Evolutionary conservation across 2,329 filamentous ascomycete genomes (phyloP).

Genomic region (Verticillium tricorpus): DNA sequence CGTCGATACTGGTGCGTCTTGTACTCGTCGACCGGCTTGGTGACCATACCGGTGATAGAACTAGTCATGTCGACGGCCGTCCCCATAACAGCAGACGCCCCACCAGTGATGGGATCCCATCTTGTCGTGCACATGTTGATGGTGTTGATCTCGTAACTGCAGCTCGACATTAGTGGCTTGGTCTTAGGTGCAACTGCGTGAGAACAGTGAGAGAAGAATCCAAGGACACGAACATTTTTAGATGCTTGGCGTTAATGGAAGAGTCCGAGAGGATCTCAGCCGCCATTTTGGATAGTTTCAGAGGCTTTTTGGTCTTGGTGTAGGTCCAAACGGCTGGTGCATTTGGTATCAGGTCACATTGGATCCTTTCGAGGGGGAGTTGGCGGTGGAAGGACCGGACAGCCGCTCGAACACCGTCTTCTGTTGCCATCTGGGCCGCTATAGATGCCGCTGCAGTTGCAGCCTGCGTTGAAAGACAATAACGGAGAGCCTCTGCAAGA

Average conservation of each 20-base stretch:
- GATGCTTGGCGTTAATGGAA: slow-evolving; percentile 61
- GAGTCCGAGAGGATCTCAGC: slow-evolving; percentile 63
- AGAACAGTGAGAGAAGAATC: not conserved
- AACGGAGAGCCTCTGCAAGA: slow-evolving; percentile 58
- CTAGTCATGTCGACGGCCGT: slow-evolving; percentile 52
- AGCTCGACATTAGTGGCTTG: not conserved
- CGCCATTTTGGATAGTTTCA: slow-evolving; percentile 61
- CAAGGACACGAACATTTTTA: slow-evolving; percentile 59
- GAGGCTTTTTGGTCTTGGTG: slow-evolving; percentile 58
- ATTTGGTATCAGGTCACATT: slow-evolving; percentile 65
- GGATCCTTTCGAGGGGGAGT: slow-evolving; percentile 59
- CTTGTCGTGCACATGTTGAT: slow-evolving; percentile 21
- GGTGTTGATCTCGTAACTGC: slow-evolving; percentile 12
- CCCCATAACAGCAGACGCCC: slow-evolving; percentile 12
- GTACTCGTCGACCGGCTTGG: not conserved
- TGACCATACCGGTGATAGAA: slow-evolving; percentile 32
- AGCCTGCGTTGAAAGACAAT: slow-evolving; percentile 56
- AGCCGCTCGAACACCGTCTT: slow-evolving; percentile 59
- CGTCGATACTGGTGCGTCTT: not conserved
- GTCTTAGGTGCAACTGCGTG: too few species aligned
- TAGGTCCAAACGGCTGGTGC: slow-evolving; percentile 72
- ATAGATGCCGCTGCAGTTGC: slow-evolving; percentile 51
- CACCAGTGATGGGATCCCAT: slow-evolving; percentile 24
- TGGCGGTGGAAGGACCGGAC: slow-evolving; percentile 66
- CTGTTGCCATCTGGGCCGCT: slow-evolving; percentile 60